A percentile compares a stretch with the other conserved stretches of the same genome.
Evolutionary conservation across 2,329 filamentous ascomycete species (phyloP).

Genomic region (Colletotrichum orchidophilum): DNA sequence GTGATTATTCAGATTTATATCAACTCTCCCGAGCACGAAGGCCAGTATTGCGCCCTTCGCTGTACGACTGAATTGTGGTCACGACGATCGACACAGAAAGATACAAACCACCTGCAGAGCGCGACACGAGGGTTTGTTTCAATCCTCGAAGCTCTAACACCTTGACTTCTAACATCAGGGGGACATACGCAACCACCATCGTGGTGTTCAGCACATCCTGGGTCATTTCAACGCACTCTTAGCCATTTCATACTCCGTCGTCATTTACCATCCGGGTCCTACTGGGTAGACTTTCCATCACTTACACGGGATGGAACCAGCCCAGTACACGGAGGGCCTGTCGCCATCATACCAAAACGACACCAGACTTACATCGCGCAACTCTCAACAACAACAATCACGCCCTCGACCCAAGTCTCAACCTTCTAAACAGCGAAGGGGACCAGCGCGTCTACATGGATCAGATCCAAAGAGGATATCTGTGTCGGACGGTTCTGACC

Average conservation of each 20-base stretch:
- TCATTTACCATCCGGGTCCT: background rate
- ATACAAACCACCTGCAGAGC: constrained; percentile 7
- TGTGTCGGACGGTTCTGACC: constrained; percentile 8
- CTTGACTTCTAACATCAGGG: constrained; percentile 15
- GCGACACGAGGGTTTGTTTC: constrained; percentile 31
- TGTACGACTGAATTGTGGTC: constrained; percentile 21
- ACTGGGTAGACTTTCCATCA: background rate
- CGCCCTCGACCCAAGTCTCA: constrained; percentile 1
- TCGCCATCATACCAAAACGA: constrained; percentile 6
- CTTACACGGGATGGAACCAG: constrained; percentile 26
- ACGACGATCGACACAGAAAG: constrained; percentile 23
- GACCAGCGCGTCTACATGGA: constrained; percentile 2
- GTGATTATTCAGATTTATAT: constrained; percentile 9
- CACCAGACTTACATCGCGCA: background rate
- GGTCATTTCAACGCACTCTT: background rate
- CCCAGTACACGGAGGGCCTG: constrained; percentile 27
- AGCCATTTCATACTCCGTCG: constrained; percentile 6
- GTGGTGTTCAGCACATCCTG: background rate
- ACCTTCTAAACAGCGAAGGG: constrained; percentile 5
- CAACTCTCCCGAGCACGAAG: background rate
- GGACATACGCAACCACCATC: constrained; percentile 17
- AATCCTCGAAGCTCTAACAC: constrained; percentile 20
- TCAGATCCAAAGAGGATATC: constrained; percentile 1
- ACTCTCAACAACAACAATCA: constrained; percentile 13
- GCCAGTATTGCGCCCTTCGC: background rate